Evolutionary conservation across 345 rosid species (phyloP), one percentile per base, ranked within the genome.

Genomic region (Hypericum androsaemum): DNA sequence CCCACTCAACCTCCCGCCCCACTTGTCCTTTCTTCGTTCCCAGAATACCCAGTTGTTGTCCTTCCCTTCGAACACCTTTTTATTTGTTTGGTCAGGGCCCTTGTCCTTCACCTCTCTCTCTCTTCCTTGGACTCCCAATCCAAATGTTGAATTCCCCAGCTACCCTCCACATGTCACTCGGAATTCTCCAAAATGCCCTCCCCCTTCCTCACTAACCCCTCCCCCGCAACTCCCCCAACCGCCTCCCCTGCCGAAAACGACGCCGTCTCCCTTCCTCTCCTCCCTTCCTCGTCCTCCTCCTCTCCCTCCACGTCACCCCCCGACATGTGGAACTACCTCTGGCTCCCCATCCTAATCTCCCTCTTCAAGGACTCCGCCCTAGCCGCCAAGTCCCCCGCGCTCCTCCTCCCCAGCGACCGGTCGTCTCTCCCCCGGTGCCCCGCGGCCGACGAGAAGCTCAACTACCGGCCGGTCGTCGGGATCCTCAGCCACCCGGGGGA

Each of bases 401-500:
- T 80, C 57, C 55, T 77, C 41, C 77, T 82, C 37, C 88, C n/a
- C 52, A 48, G 12, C 49, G 13, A 13, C 32, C 39, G 49, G 43
- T 43, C 15, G 5, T 58, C 73, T 8, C 10, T 55, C 5, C 57
- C 71, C 6, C 63, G 71, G 7, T 86, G 95, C 42, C 58, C 87
- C 10, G 60, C 47, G 0, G 69, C 77, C 8, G 77, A 86, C 56
- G 64, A 70, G 5, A 74, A 72, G 16, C 77, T 90, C 4, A 84
- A 90, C 16, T 82, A 74, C 65, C 72, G 75, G 12, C 92, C 98
- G n/a, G 86, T 86, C 22, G 79, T 90, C 48, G 96, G 96, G 6
- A 84, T 90, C 12, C 59, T 90, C 1, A 80, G 70, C 32, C 98
- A 87, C 59, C 96, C 96, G 0, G 96, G 98, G 0, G 98, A 90